Evolutionary conservation across 2,329 filamentous ascomycete genomes (phyloP).

Genomic region (Dichotomopilus funicola): DNA sequence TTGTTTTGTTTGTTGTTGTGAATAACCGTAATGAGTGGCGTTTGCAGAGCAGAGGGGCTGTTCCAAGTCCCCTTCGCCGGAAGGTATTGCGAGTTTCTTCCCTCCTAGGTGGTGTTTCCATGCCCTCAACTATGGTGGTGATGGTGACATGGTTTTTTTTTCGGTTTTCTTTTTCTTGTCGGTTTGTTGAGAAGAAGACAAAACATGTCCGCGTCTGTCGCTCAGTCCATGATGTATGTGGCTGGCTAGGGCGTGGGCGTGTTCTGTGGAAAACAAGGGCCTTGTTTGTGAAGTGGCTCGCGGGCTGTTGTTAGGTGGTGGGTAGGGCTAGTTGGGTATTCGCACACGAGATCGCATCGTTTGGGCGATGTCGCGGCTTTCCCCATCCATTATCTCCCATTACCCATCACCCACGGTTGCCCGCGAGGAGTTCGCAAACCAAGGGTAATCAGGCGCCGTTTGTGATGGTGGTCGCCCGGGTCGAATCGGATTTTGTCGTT

Average conservation of each 20-base stretch:
- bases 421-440: background rate
- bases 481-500: background rate
- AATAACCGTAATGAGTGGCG: constrained; percentile 2
- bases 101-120: background rate
- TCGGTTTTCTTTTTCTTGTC: background rate
- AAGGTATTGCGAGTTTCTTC: too few relatives aligned
- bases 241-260: background rate
- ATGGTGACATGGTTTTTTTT: background rate
- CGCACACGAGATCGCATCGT: background rate
- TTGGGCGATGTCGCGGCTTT: constrained; percentile 1
- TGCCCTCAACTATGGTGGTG: background rate
- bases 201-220: background rate
- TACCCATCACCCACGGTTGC: too few relatives aligned
- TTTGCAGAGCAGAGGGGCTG: constrained; percentile 2
- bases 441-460: background rate
- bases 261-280: background rate
- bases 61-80: background rate
- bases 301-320: background rate
- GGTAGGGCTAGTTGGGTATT: background rate
- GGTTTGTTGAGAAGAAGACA: background rate
- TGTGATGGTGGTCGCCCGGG: background rate
- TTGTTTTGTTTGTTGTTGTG: too few relatives aligned
- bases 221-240: background rate
- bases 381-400: background rate
- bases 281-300: background rate